Percentiles rank a stretch among this genome's conserved stretches.
Evolutionary conservation across 2,329 filamentous ascomycete genomes (phyloP).

Genomic region (Tolypocladium tropicale): DNA sequence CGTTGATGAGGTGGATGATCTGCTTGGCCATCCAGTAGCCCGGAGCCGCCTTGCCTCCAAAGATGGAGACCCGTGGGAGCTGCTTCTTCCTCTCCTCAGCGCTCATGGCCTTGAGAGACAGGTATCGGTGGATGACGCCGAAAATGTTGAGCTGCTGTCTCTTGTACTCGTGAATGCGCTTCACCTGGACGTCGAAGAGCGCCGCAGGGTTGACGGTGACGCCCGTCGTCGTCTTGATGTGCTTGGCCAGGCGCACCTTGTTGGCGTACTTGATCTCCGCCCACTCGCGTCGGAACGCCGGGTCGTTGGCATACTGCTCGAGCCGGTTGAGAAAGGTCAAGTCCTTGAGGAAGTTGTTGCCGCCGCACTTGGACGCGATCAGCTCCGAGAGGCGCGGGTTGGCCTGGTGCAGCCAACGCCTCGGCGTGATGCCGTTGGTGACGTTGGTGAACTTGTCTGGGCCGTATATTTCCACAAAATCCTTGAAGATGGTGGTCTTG

Average conservation of each 20-base stretch:
- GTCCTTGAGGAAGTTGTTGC: slow-evolving; percentile 80
- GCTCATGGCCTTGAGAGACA: slow-evolving; percentile 76
- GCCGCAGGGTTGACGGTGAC: slow-evolving; percentile 78
- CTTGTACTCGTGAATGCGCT: slow-evolving; percentile 99
- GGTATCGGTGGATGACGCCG: slow-evolving; percentile 89
- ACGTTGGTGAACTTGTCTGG: slow-evolving; percentile 98
- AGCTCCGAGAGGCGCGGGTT: slow-evolving; percentile 87
- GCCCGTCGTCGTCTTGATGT: slow-evolving; percentile 74
- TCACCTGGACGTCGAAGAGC: slow-evolving; percentile 95
- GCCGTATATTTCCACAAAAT: slow-evolving; percentile 92
- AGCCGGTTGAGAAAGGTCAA: slow-evolving; percentile 78
- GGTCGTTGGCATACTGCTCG: slow-evolving; percentile 74
- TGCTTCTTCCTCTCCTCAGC: slow-evolving; percentile 79
- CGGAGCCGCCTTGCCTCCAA: slow-evolving; percentile 93
- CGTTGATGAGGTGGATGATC: slow-evolving; percentile 93
- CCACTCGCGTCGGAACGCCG: slow-evolving; percentile 88
- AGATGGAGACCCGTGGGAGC: slow-evolving; percentile 83
- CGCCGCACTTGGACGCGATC: slow-evolving; percentile 81
- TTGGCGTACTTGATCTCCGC: slow-evolving; percentile 94
- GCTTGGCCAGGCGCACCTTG: slow-evolving; percentile 83
- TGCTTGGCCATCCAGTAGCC: slow-evolving; percentile 99
- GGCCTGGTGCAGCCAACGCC: slow-evolving; percentile 94
- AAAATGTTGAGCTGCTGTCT: slow-evolving; percentile 98
- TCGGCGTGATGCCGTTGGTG: slow-evolving; percentile 93
- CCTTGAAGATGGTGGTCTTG: slow-evolving; percentile 98